Base-by-base conservation (phyloP, 2,329 filamentous ascomycete genomes). In the Sphaerulina populicola region DNA sequence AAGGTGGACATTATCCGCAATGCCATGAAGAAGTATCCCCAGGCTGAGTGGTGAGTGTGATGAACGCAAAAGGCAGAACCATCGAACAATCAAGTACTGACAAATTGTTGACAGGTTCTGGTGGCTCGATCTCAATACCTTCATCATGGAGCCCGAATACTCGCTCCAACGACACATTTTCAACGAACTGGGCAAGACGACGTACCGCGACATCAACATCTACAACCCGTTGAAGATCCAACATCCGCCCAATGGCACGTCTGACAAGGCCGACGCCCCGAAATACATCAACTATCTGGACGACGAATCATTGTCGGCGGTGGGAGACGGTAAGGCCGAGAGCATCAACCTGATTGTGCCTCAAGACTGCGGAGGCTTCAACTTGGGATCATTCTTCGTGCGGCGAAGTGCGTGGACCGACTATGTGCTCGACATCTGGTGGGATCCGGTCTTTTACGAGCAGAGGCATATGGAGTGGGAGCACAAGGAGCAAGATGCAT, bases 391-490 rank as follows among this genome's bases (percentile, higher is more conserved):
- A 12, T 98, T 98, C 75, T 93, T 98, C 68, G 73, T 96, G 40
- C 82, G 83, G 44, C 82, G 93, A 54, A 88, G 87, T 63, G 75
- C 82, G 23, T 98, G 90, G 88, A 88, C 90, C 0, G 91, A 97
- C 63, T 84, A 88, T 4, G 73, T 98, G 14, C 79, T 98, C 33
- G 93, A 98, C 65, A 79, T 95, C 47, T 98, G 93, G 93, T 98
- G 93, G 93, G 93, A 98, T 64, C 93, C 93, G 0, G 90, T 97
- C 29, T 82, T 85, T 51, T 98, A 98, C 69, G 93, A 98, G 71
- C 93, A 98, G 71, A 94, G 89, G 67, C 93, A 98, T 69, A 96
- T 96, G 90, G 81, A 93, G 56, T 98, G 93, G 93, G 90, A 93
- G 65, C 93, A 98, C 75, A 97, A 97, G 68, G 93, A 98, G 69